These are phyloP conservation scores for Dendrocalamus sinicus DNA, from an alignment of 176 grass and related monocot species.

Conservation along the genomic window DNA sequence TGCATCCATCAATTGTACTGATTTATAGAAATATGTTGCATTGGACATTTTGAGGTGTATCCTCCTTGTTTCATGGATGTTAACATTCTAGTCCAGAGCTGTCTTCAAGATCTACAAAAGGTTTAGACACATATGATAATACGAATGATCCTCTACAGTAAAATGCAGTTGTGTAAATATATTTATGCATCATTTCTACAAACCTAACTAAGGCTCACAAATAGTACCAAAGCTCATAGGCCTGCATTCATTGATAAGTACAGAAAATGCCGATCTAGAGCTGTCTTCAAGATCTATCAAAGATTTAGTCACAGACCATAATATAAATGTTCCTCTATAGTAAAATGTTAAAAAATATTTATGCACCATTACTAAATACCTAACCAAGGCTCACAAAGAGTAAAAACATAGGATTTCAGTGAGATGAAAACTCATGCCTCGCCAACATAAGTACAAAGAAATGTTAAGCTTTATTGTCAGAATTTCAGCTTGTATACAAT, in stretches of 20 bases:
- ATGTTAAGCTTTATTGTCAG: constrained; percentile 23
- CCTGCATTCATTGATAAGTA: too few species aligned
- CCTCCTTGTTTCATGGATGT: too few species aligned
- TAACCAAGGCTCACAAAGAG: neutral
- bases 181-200: neutral
- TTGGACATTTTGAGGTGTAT: too few species aligned
- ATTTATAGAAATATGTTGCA: too few species aligned
- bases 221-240: neutral
- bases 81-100: neutral
- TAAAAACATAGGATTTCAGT: neutral
- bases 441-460: neutral
- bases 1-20: too few species aligned
- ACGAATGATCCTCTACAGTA: too few species aligned
- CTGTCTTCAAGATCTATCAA: too few species aligned
- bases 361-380: neutral
- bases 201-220: neutral
- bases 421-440: neutral
- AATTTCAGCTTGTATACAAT: constrained; percentile 50
- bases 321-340: too few species aligned
- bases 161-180: neutral
- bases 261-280: too few species aligned
- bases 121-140: too few species aligned
- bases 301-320: too few species aligned
- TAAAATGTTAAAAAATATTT: too few species aligned
- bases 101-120: neutral